Percentiles rank a stretch among this genome's conserved stretches.
These are phyloP conservation scores for Penicillium soppii DNA, from an alignment of 495 filamentous ascomycete genomes.

Conservation along the genomic window DNA sequence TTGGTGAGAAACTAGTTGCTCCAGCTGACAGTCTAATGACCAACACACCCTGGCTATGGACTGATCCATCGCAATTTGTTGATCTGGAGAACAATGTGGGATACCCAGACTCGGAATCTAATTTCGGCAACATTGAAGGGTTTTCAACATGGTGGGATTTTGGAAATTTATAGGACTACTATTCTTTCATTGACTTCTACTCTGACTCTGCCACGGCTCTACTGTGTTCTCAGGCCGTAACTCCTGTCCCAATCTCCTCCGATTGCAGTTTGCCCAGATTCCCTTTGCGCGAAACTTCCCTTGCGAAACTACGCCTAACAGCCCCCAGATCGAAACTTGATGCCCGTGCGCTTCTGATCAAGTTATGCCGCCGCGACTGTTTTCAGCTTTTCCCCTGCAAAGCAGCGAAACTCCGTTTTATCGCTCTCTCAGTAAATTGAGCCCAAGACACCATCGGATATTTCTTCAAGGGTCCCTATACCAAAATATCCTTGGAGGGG, in stretches of 20 bases:
- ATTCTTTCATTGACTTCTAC: constrained; percentile 27
- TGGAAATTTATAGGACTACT: constrained; percentile 37
- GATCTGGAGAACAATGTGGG: constrained; percentile 38
- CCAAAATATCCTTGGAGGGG: constrained; percentile 56
- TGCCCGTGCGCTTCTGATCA: background rate
- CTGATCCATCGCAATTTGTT: constrained; percentile 40
- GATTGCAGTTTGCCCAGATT: background rate
- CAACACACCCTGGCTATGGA: constrained; percentile 50
- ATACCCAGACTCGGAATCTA: constrained; percentile 33
- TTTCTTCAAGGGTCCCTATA: constrained; percentile 61
- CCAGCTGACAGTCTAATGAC: constrained; percentile 45
- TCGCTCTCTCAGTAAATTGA: constrained; percentile 57
- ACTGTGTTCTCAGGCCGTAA: constrained; percentile 18
- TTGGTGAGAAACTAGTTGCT: constrained; percentile 34
- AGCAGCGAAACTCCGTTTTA: constrained; percentile 56
- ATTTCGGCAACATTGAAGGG: constrained; percentile 34
- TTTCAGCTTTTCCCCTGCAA: constrained; percentile 33
- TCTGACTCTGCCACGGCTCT: constrained; percentile 15
- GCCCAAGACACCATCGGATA: constrained; percentile 59
- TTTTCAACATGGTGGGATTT: constrained; percentile 47
- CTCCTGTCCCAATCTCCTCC: constrained; percentile 1
- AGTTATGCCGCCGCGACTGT: constrained; percentile 20
- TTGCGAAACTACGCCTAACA: constrained; percentile 6
- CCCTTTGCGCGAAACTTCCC: constrained; percentile 2
- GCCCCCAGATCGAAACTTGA: background rate